Base-by-base conservation (phyloP, 1,139 yeast species). In the Hyphopichia burtonii region DNA sequence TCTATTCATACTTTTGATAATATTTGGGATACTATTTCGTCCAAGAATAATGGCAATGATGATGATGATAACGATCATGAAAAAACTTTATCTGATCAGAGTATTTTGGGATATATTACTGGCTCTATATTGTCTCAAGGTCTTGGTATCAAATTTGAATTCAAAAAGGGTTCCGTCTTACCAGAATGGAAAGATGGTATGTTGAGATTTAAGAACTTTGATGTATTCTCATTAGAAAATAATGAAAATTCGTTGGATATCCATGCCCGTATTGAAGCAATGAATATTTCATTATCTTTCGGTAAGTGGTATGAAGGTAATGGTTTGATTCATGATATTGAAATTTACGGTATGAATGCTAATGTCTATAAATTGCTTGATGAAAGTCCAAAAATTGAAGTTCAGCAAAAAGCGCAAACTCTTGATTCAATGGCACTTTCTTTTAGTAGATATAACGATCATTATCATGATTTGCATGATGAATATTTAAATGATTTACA, bases 221-320 rank as follows among this genome's bases (percentile, higher is more conserved):
- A 60, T 28, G 53, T 83, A 8, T 51, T 53, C 8, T 61, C 67
- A 3, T 52, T 49, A 3, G 52, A 46, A 30, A 49, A 51, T 11
- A 55, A 49, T n/a, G 52, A 46, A 16, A 40, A 42, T 17, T 40
- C 33, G 10, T 44, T 33, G 18, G 50, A 50, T 16, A 64, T 72
- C 28, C 59, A 65, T 10, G 72, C 83, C 25, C 63, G 63, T 14
- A 68, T 83, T 23, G 78, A 82, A 41, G 72, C 79, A 15, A 64
- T 83, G 47, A 80, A 79, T 47, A 55, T 84, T 34, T 76, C 85
- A 0, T 62, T 85, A 18, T 80, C 86, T 1, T 77, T 85, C 47
- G 71, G 73, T 36, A 85, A 85, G 58, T 85, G 91, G 91, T 71
- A 81, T 39, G 77, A 78, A 45, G 84, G 89, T 0, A 73, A 75